Evolutionary conservation across 164 flowering plant species (phyloP), one percentile per base, ranked within the genome.

Genomic region (Vitis rupestris): DNA sequence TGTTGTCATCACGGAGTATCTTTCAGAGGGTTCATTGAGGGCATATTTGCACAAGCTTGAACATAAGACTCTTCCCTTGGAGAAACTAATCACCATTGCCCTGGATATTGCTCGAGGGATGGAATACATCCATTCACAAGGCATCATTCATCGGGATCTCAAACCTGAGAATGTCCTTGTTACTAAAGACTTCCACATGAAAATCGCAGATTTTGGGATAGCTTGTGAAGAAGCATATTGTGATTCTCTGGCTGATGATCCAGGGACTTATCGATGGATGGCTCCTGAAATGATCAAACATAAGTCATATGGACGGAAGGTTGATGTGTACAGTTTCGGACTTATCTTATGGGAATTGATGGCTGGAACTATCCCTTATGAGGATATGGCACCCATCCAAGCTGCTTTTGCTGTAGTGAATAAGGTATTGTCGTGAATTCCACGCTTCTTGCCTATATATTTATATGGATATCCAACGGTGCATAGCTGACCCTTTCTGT

Each of bases 191-290:
- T 88, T 86, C 70, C 81, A 72, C 71, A 70, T 90, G 78, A 93
- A 92, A 75, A 72, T 95, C 70, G 98, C 93, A 31, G 99, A 95
- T 76, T 95, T 93, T 77, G 98, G 99, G 54, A 95, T 88, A 68
- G 99, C 94, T 12, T 93, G 97, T 72, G 90, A 88, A 69, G 97
- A 83, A 70, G 88, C 82, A 50, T 78, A 79, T 61, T 85, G 97
- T 81, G 96, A 95, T 79, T 63, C 78, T 37, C 66, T 91, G 67
- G 86, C 84, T 1, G 98, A 90, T 79, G 98, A 92, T 59, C 92
- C 91, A 8, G 99, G 99, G 8, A 94, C 99, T 17, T 94, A 81
- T 59, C 90, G 99, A 0, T 94, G 99, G 99, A 94, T 94, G 99
- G 99, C 99, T 15, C 99, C 99, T 15, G 99, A 95, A 76, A 86